phyloP scores from a whole-genome alignment of 2,329 filamentous ascomycete species.

The Epichloe sylvatica region DNA sequence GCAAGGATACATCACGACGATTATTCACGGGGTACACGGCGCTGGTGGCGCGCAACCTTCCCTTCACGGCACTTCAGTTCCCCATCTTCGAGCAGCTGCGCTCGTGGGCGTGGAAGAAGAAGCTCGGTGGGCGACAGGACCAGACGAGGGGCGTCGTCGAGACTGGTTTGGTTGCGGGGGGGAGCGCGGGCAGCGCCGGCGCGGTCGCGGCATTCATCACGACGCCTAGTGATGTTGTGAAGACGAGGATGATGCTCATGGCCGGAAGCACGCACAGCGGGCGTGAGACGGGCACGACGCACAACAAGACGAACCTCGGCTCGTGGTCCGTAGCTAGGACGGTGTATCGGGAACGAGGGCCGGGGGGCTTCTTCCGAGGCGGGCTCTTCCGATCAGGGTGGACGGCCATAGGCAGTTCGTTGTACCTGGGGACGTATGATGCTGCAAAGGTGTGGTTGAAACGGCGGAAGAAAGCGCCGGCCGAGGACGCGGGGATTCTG shows the following conservation, averaged over 20 bases:
- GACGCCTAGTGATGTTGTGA: slow-evolving; percentile 79
- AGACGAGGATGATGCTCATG: slow-evolving; percentile 76
- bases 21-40: slow-evolving; percentile 63
- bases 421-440: slow-evolving; percentile 82
- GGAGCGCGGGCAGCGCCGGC: slow-evolving; percentile 61
- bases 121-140: slow-evolving; percentile 14
- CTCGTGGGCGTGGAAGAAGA: slow-evolving; percentile 30
- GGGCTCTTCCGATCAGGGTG: slow-evolving; percentile 59
- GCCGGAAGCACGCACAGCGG: slow-evolving; percentile 25
- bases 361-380: slow-evolving; percentile 65
- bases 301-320: slow-evolving; percentile 11
- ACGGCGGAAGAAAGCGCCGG: slow-evolving; percentile 22
- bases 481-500: slow-evolving; percentile 23
- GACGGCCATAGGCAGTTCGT: slow-evolving; percentile 69
- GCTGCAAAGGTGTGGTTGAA: slow-evolving; percentile 54
- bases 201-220: slow-evolving; percentile 66
- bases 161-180: slow-evolving; percentile 54
- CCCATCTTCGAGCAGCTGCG: slow-evolving; percentile 69
- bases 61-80: slow-evolving; percentile 80
- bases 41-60: slow-evolving; percentile 67
- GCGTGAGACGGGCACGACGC: slow-evolving; percentile 13
- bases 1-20: slow-evolving; percentile 43
- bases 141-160: slow-evolving; percentile 36
- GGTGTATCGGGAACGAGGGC: slow-evolving; percentile 52
- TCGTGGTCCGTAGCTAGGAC: slow-evolving; percentile 48